A percentile compares a stretch with the other conserved stretches of the same genome.
phyloP scores from a whole-genome alignment of 2,329 filamentous ascomycete genomes.

The Penicillium sp. region DNA sequence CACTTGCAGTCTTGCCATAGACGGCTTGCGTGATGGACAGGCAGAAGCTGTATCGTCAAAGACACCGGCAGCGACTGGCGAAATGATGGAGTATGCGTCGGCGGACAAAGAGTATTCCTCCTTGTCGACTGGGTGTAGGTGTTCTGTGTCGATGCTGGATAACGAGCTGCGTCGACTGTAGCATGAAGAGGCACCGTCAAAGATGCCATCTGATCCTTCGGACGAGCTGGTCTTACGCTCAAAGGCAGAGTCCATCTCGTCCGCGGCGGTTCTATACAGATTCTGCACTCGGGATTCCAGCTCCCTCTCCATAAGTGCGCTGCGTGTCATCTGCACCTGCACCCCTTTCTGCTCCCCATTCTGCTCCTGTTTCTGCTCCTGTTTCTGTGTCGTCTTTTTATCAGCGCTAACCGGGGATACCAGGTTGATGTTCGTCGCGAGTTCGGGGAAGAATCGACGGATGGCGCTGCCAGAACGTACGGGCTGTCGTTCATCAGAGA shows the following conservation, averaged over 20 bases:
- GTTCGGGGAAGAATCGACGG: slow-evolving; percentile 37
- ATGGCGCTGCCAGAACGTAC: slow-evolving; percentile 23
- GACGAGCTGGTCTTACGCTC: slow-evolving; percentile 21
- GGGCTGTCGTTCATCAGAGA: slow-evolving; percentile 23
- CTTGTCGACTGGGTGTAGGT: slow-evolving; percentile 17
- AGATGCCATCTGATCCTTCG: slow-evolving; percentile 28
- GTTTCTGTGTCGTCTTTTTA: slow-evolving; percentile 13
- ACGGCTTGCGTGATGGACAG: slow-evolving; percentile 1
- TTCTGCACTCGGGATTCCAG: slow-evolving; percentile 21
- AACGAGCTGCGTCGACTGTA: slow-evolving; percentile 42
- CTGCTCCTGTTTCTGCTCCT: no score
- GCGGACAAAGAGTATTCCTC: slow-evolving; percentile 14
- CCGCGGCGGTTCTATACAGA: slow-evolving; percentile 16
- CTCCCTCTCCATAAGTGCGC: slow-evolving; percentile 15
- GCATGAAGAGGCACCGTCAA: slow-evolving; percentile 39
- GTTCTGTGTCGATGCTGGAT: slow-evolving; percentile 37
- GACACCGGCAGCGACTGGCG: slow-evolving; percentile 30
- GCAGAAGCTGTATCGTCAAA: slow-evolving; percentile 38
- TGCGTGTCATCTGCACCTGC: slow-evolving; percentile 6
- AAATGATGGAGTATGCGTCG: slow-evolving; percentile 31
- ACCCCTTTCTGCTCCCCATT: no score
- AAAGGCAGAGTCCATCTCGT: background rate
- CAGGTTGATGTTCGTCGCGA: slow-evolving; percentile 31
- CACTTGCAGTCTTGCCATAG: slow-evolving; percentile 1
- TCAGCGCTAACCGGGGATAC: slow-evolving; percentile 28